Conservation (phyloP, 257 asterid species). For the Solanum clarkiae region DNA sequence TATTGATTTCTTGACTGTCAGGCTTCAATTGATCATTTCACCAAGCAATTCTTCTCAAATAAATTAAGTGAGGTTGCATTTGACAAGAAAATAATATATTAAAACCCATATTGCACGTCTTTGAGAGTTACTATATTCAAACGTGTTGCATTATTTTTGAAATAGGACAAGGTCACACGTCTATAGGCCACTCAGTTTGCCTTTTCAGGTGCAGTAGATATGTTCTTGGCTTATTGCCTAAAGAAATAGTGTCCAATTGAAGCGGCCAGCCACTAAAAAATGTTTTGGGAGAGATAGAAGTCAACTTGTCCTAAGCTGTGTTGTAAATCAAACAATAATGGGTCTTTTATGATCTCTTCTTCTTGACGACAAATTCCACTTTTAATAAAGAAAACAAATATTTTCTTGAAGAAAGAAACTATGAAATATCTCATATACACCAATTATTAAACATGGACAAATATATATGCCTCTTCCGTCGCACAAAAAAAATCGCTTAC, state of each 20-base stretch:
- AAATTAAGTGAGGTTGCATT: too few species aligned
- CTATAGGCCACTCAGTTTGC: background rate
- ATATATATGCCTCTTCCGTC: background rate
- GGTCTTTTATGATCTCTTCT: background rate
- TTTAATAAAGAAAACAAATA: background rate
- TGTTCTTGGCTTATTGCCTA: background rate
- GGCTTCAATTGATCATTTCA: too few species aligned
- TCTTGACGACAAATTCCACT: background rate
- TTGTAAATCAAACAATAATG: background rate
- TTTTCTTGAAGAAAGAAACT: background rate
- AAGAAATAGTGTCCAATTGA: background rate
- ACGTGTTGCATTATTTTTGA: background rate
- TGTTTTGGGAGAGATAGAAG: background rate
- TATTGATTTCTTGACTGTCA: too few species aligned
- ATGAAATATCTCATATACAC: background rate
- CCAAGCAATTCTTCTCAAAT: too few species aligned
- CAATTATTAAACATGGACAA: background rate
- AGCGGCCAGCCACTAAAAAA: background rate
- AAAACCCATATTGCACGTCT: background rate
- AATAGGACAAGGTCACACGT: background rate
- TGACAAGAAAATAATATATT: background rate
- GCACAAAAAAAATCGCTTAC: background rate
- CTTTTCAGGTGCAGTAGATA: background rate
- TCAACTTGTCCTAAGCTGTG: background rate
- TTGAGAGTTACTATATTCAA: background rate